Evolutionary conservation across 805 yeast species (phyloP).

Genomic region (Starmerella etchellsii): DNA sequence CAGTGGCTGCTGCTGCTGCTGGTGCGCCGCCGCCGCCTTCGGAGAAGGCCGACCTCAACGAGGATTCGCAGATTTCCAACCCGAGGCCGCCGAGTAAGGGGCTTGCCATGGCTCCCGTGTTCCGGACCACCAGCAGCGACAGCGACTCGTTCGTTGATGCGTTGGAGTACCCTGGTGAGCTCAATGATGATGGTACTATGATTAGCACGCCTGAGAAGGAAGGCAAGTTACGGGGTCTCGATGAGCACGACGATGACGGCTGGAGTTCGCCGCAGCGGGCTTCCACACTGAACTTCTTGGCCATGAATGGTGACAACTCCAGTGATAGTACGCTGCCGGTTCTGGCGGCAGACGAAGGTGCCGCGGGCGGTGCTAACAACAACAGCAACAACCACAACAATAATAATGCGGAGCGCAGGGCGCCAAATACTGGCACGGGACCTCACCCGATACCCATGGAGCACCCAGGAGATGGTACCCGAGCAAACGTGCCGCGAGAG

Average conservation of each 20-base stretch:
- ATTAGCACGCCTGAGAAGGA: conserved; percentile 17
- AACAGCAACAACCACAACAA: not conserved
- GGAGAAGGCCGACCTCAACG: not conserved
- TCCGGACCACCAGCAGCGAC: conserved; percentile 11
- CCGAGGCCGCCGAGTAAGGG: conserved; percentile 21
- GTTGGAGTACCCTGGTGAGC: conserved; percentile 13
- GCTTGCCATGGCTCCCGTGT: conserved; percentile 18
- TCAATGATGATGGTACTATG: conserved; percentile 19
- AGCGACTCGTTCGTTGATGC: conserved; percentile 15
- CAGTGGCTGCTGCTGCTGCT: conserved; percentile 21
- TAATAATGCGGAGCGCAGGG: not conserved
- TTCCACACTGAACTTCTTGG: conserved; percentile 27
- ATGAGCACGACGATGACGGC: conserved; percentile 9
- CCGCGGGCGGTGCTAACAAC: not conserved
- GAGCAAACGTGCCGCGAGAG: conserved; percentile 31
- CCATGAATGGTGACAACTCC: conserved; percentile 26
- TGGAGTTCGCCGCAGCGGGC: conserved; percentile 29
- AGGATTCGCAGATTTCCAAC: conserved; percentile 13
- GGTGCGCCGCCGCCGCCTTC: not conserved
- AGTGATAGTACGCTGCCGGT: conserved; percentile 9
- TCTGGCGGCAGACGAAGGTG: conserved; percentile 1
- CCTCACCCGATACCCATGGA: conserved; percentile 4
- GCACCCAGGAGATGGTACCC: conserved; percentile 18
- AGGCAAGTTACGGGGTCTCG: not conserved
- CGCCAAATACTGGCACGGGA: not conserved